phyloP scores from a whole-genome alignment of 192 early-diverging fungal genomes.

The Coemansia erecta region DNA sequence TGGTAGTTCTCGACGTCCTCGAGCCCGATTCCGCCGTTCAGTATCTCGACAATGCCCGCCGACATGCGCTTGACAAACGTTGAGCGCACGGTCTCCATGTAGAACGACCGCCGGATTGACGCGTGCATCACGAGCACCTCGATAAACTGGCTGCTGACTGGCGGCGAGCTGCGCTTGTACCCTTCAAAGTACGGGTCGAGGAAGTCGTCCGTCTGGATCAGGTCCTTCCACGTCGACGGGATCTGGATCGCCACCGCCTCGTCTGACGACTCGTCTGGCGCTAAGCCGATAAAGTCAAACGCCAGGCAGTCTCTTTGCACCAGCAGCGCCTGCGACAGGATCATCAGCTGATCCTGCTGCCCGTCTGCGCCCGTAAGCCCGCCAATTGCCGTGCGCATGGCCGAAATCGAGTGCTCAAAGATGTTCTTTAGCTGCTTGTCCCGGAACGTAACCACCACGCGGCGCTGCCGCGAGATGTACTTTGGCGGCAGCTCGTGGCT shows the following conservation, averaged over 20 bases:
- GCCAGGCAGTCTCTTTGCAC: constrained; percentile 67
- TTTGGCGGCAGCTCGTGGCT: constrained; percentile 60
- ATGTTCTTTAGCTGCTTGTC: constrained; percentile 61
- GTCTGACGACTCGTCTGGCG: constrained; percentile 75
- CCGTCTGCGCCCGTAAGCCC: constrained; percentile 26
- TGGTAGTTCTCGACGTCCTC: constrained; percentile 79
- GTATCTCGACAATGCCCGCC: constrained; percentile 65
- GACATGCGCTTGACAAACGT: constrained; percentile 70
- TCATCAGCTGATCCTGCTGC: constrained; percentile 29
- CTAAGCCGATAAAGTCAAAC: constrained; percentile 82
- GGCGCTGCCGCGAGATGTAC: constrained; percentile 67
- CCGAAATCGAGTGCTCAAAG: constrained; percentile 46
- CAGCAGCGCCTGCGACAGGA: constrained; percentile 55
- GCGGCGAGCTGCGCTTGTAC: constrained; percentile 60
- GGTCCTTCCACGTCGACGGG: constrained; percentile 74
- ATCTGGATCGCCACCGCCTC: constrained; percentile 70
- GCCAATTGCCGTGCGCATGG: constrained; percentile 31
- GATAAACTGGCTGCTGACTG: constrained; percentile 64
- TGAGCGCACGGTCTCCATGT: constrained; percentile 70
- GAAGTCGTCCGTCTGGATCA: constrained; percentile 70
- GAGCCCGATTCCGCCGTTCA: constrained; percentile 60
- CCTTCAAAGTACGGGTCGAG: constrained; percentile 69
- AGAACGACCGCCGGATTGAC: constrained; percentile 81
- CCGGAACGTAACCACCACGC: constrained; percentile 60
- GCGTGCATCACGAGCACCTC: constrained; percentile 78